A percentile compares a stretch with the other conserved stretches of the same genome.
Conservation (phyloP, 1,284 basidiomycete genomes). For the Cystobasidium sp. region DNA sequence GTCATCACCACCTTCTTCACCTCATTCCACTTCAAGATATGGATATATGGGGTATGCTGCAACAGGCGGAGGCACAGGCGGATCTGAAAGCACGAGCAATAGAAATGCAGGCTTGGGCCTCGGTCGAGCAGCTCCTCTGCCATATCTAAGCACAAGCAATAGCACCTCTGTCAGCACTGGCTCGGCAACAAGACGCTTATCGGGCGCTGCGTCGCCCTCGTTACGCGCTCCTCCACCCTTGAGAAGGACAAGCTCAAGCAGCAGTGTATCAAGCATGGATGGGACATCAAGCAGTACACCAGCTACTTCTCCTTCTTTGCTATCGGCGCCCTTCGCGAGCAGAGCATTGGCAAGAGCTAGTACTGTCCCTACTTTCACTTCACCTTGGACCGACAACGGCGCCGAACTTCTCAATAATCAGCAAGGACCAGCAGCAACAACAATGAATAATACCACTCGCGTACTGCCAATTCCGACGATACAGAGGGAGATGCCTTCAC, state of each 20-base stretch:
- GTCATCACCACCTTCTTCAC: constrained; percentile 12
- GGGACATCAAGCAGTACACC: neutral
- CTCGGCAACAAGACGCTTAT: neutral
- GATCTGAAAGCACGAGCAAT: neutral
- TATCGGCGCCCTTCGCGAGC: neutral
- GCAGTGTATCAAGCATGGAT: constrained; percentile 17
- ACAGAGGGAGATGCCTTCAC: constrained; percentile 24
- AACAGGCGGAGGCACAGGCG: neutral
- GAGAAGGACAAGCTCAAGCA: constrained; percentile 26
- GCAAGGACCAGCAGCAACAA: neutral
- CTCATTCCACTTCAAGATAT: constrained; percentile 6
- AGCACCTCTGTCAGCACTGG: neutral
- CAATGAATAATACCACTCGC: neutral
- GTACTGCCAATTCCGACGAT: constrained; percentile 6
- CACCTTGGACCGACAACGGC: neutral
- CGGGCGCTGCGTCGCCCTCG: constrained; percentile 10
- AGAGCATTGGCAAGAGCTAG: constrained; percentile 8
- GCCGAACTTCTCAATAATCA: neutral
- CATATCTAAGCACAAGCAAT: constrained; percentile 1
- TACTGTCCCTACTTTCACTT: neutral
- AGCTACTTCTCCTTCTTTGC: neutral
- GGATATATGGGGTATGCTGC: neutral
- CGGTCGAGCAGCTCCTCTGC: neutral
- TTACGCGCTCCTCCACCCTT: constrained; percentile 31
- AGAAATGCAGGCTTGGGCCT: neutral